These are phyloP conservation scores for Cystofilobasidium macerans DNA, from an alignment of 768 basidiomycete species.

Conservation along the genomic window DNA sequence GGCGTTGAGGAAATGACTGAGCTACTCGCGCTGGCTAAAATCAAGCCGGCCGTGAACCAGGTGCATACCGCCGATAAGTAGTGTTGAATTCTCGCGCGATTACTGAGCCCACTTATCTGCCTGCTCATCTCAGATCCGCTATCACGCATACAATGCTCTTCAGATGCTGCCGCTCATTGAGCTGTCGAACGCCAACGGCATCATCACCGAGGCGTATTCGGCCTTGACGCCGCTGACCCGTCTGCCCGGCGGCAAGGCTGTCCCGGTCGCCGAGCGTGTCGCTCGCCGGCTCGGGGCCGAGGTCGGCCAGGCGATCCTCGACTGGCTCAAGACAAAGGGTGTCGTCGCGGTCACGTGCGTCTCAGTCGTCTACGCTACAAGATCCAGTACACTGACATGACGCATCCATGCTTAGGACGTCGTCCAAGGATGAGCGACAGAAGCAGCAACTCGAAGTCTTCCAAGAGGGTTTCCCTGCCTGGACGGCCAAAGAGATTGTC, in stretches of 20 bases:
- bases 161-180: neutral
- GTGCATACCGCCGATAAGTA: neutral
- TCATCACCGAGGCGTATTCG: constrained; percentile 20
- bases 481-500: constrained; percentile 18
- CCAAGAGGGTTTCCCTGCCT: constrained; percentile 11
- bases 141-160: constrained; percentile 24
- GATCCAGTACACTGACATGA: neutral
- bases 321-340: constrained; percentile 23
- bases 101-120: neutral
- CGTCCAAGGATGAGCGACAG: constrained; percentile 16
- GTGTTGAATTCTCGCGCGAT: neutral
- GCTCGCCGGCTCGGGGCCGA: constrained; percentile 3
- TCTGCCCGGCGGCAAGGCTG: constrained; percentile 16
- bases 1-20: neutral
- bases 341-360: constrained; percentile 24
- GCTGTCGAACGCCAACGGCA: constrained; percentile 11
- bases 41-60: constrained; percentile 25
- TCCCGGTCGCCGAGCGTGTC: constrained; percentile 6
- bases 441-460: constrained; percentile 20
- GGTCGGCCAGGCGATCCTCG: constrained; percentile 19
- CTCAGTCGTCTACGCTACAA: neutral
- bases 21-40: constrained; percentile 14
- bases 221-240: constrained; percentile 20
- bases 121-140: neutral
- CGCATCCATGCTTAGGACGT: neutral